These are phyloP conservation scores for Ascochyta koolunga DNA, from an alignment of 2,329 filamentous ascomycete genomes.

Conservation along the genomic window DNA sequence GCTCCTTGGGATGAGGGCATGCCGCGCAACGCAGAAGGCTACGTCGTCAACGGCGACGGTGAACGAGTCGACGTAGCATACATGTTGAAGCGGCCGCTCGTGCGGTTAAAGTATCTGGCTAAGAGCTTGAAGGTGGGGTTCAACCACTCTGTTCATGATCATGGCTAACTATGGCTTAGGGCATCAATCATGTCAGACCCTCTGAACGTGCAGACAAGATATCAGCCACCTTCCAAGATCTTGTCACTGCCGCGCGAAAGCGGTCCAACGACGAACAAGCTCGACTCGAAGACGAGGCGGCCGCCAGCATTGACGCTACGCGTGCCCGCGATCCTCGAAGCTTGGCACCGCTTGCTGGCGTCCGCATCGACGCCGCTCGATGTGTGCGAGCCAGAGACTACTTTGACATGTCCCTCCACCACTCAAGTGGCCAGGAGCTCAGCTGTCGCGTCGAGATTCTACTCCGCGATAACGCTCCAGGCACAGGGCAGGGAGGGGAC, in stretches of 20 bases:
- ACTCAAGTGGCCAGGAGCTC: constrained; percentile 88
- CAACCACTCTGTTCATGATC: background rate
- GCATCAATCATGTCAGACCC: constrained; percentile 63
- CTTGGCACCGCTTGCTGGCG: constrained; percentile 71
- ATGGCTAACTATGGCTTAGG: constrained; percentile 49
- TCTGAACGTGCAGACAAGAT: constrained; percentile 65
- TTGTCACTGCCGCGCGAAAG: constrained; percentile 78
- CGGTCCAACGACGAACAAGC: constrained; percentile 75
- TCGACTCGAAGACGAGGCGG: constrained; percentile 83
- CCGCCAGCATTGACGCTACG: constrained; percentile 79
- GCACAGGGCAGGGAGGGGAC: constrained; percentile 73
- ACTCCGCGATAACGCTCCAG: constrained; percentile 77
- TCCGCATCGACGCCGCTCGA: constrained; percentile 75
- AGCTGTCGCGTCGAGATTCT: constrained; percentile 89
- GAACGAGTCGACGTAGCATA: constrained; percentile 94
- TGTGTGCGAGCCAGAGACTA: constrained; percentile 89
- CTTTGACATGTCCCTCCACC: constrained; percentile 82
- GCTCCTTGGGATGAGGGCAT: constrained; percentile 61
- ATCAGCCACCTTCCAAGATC: constrained; percentile 68
- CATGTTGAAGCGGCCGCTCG: constrained; percentile 84
- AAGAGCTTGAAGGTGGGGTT: constrained; percentile 75
- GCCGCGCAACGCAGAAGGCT: constrained; percentile 64
- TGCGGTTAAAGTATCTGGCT: constrained; percentile 84
- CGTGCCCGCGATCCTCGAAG: constrained; percentile 80
- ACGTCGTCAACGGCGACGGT: constrained; percentile 73